phyloP scores from a whole-genome alignment of 805 yeast genomes.

The Wickerhamomyces rabaulensis region DNA sequence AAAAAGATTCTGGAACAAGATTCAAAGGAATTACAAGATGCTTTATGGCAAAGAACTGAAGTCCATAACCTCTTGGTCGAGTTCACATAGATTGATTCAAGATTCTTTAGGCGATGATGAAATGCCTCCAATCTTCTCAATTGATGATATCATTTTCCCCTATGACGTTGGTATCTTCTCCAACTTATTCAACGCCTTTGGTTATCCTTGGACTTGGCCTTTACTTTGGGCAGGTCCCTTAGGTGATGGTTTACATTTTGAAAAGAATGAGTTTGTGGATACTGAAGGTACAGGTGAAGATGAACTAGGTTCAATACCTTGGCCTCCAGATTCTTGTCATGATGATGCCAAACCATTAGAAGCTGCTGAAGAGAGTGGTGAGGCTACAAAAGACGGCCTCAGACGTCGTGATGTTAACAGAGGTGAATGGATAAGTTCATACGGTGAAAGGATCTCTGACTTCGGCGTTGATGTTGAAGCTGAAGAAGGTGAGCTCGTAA shows the following conservation, averaged over 20 bases:
- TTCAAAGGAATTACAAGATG: conserved; percentile 37
- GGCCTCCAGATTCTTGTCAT: conserved; percentile 89
- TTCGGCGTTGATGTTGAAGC: conserved; percentile 72
- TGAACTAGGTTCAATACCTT: conserved; percentile 58
- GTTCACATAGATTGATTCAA: conserved; percentile 8
- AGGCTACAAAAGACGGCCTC: not conserved
- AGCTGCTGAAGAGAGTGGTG: conserved; percentile 11
- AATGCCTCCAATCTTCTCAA: conserved; percentile 30
- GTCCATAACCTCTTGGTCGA: conserved; percentile 18
- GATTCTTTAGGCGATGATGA: conserved; percentile 11
- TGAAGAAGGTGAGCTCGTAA: not conserved
- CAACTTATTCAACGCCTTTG: conserved; percentile 52
- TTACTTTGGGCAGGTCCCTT: conserved; percentile 65
- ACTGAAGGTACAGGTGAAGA: conserved; percentile 39
- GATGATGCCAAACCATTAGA: conserved; percentile 21
- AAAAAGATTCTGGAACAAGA: conserved; percentile 47
- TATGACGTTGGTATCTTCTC: conserved; percentile 63
- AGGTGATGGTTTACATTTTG: conserved; percentile 55
- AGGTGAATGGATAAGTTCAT: conserved; percentile 61
- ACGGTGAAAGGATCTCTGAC: conserved; percentile 82
- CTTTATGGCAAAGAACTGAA: conserved; percentile 18
- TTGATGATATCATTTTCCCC: conserved; percentile 75
- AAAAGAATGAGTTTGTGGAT: conserved; percentile 46
- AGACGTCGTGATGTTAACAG: conserved; percentile 17
- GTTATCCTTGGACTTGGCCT: conserved; percentile 60